Evolutionary conservation across 2,329 filamentous ascomycete species (phyloP).

Genomic region (Albifimbria verrucaria): DNA sequence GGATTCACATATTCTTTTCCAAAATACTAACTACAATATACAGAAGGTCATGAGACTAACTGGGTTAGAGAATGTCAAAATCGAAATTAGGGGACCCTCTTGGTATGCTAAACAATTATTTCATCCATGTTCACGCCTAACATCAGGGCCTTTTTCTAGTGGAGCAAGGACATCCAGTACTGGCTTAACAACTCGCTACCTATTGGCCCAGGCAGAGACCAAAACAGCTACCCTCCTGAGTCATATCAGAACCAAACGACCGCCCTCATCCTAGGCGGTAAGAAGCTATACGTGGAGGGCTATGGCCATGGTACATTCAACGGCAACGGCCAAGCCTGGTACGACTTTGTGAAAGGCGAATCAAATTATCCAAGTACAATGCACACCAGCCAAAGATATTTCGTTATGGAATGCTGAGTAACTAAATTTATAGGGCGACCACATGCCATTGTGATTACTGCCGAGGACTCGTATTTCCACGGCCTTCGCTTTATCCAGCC

Average conservation of each 20-base stretch:
- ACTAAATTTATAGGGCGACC: not conserved
- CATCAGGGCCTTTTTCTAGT: not conserved
- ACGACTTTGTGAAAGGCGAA: not conserved
- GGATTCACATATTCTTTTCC: conserved; percentile 18
- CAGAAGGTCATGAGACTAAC: conserved; percentile 20
- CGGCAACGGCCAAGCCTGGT: not conserved
- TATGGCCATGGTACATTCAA: not conserved
- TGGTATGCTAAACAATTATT: not conserved
- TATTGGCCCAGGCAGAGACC: not conserved
- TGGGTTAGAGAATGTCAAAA: conserved; percentile 28
- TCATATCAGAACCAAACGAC: not conserved
- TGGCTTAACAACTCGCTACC: not conserved
- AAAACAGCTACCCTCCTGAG: not conserved
- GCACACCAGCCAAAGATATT: no score
- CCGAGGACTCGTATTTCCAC: not conserved
- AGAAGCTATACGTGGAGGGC: not conserved
- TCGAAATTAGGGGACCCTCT: conserved; percentile 33
- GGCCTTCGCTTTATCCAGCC: not conserved
- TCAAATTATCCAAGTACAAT: not conserved
- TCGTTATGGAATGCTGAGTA: not conserved
- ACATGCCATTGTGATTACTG: not conserved
- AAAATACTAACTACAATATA: conserved; percentile 20
- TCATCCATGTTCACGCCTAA: not conserved
- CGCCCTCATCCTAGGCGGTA: not conserved
- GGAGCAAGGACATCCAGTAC: not conserved